Percentiles rank a stretch among this genome's conserved stretches.
phyloP scores from a whole-genome alignment of 257 asterid genomes.

The Solanum megistacrolobum region DNA sequence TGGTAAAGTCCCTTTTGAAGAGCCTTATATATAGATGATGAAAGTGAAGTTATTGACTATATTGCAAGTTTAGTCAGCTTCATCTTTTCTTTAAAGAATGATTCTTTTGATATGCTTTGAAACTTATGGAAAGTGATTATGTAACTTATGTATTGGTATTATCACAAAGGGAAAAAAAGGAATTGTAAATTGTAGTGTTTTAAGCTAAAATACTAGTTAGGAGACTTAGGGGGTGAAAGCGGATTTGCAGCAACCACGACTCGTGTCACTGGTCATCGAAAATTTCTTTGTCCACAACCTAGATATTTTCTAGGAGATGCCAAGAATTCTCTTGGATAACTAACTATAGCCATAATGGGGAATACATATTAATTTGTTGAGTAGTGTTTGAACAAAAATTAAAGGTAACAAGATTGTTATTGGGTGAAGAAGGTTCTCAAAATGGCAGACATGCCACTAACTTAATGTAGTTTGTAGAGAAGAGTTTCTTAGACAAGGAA shows the following conservation, averaged over 20 bases:
- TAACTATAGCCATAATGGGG: neutral
- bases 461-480: constrained; percentile 8
- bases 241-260: neutral
- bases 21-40: constrained; percentile 31
- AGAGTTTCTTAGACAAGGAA: constrained; percentile 1
- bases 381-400: neutral
- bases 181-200: neutral
- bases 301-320: neutral
- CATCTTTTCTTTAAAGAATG: constrained; percentile 10
- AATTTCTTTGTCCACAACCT: neutral
- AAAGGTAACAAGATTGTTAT: neutral
- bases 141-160: constrained; percentile 16
- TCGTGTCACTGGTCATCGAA: neutral
- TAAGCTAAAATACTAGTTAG: neutral
- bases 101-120: constrained; percentile 26
- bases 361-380: neutral
- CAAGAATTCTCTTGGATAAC: neutral
- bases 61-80: constrained; percentile 18
- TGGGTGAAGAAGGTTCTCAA: constrained; percentile 2
- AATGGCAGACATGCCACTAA: constrained; percentile 31
- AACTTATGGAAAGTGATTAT: constrained; percentile 21
- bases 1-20: constrained; percentile 3
- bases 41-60: constrained; percentile 7
- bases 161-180: neutral
- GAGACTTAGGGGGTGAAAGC: neutral